Conservation (phyloP, 2,329 filamentous ascomycete genomes). For the Cladophialophora bantiana region DNA sequence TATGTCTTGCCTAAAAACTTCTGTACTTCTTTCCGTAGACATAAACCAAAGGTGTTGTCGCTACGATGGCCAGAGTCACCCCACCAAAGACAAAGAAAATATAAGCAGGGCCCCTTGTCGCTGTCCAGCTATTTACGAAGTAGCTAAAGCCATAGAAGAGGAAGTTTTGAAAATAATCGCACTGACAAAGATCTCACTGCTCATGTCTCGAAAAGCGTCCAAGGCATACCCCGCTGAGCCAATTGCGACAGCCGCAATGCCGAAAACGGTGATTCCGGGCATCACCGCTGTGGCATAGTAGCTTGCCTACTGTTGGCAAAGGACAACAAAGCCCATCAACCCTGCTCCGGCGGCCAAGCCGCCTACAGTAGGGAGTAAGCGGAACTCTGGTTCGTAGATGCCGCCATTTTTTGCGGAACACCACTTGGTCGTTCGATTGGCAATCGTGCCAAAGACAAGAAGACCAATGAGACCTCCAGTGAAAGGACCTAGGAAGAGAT, state of each 20-base stretch:
- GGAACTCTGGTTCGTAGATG: neutral
- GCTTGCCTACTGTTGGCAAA: neutral
- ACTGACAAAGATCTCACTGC: constrained; percentile 52
- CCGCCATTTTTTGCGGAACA: neutral
- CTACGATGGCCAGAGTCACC: neutral
- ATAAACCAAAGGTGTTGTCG: neutral
- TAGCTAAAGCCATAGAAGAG: constrained; percentile 49
- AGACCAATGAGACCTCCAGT: neutral
- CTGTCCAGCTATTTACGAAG: constrained; percentile 1
- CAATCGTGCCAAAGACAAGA: neutral
- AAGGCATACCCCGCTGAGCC: neutral
- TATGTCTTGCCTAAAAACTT: neutral
- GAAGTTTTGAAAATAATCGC: constrained; percentile 55
- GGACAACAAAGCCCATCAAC: neutral
- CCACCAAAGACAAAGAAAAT: constrained; percentile 3
- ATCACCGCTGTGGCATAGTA: neutral
- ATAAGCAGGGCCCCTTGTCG: neutral
- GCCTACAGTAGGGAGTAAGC: neutral
- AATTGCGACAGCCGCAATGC: neutral
- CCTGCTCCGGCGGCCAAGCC: neutral
- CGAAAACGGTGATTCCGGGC: neutral
- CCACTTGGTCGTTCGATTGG: neutral
- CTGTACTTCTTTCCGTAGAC: neutral
- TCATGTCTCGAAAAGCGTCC: constrained; percentile 42
- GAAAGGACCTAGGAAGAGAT: neutral